Evolutionary conservation across 768 basidiomycete genomes (phyloP).

Genomic region (Tulasnella sp.): DNA sequence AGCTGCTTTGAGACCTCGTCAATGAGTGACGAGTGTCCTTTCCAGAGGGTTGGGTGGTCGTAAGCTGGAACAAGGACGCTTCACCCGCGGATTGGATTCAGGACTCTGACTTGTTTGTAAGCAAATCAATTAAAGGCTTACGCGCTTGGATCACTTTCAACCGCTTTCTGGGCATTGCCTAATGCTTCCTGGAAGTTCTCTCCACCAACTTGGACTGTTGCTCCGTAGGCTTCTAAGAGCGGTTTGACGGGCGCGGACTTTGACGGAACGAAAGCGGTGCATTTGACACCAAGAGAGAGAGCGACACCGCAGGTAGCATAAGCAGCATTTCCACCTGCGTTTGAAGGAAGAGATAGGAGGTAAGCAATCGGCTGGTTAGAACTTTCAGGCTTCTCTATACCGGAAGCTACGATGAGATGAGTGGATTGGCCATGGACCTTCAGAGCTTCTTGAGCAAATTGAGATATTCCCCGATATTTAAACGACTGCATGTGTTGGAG

Average conservation of each 20-base stretch:
- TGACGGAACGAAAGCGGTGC: constrained; percentile 57
- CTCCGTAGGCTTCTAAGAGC: constrained; percentile 41
- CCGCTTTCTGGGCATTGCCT: constrained; percentile 36
- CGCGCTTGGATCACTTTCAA: constrained; percentile 38
- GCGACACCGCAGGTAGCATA: constrained; percentile 58
- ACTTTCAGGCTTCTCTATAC: neutral
- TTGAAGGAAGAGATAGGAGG: neutral
- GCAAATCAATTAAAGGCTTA: constrained; percentile 20
- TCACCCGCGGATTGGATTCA: neutral
- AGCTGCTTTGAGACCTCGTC: constrained; percentile 49
- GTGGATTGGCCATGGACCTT: constrained; percentile 39
- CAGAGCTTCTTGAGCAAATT: constrained; percentile 43
- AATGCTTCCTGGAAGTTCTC: constrained; percentile 48
- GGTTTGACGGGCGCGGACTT: constrained; percentile 21
- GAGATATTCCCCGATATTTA: constrained; percentile 63
- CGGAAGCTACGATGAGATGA: constrained; percentile 58
- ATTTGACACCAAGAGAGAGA: constrained; percentile 39
- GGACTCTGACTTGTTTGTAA: neutral
- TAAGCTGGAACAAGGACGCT: constrained; percentile 65
- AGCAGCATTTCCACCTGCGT: constrained; percentile 65
- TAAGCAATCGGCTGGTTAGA: neutral
- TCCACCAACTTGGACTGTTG: constrained; percentile 48
- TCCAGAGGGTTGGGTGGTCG: constrained; percentile 57
- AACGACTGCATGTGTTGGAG: constrained; percentile 65
- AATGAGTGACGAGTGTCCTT: constrained; percentile 68